A percentile compares a stretch with the other conserved stretches of the same genome.
These are phyloP conservation scores for Entonaema liquescens DNA, from an alignment of 495 filamentous ascomycete genomes.

Conservation along the genomic window DNA sequence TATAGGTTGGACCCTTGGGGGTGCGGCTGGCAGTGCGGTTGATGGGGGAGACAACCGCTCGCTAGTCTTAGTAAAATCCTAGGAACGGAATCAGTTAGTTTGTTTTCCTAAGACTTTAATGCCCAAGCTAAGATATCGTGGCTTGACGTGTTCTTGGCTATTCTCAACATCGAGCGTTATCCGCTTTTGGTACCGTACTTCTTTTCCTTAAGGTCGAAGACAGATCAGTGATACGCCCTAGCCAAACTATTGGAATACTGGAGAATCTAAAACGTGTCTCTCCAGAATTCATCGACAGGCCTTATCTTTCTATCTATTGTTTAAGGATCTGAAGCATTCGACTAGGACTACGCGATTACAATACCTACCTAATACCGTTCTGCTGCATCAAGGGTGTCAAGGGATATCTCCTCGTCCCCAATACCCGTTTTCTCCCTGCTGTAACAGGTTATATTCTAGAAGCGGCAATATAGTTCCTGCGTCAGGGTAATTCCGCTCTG, in stretches of 20 bases:
- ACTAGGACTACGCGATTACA: neutral
- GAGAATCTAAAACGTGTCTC: slow-evolving; percentile 4
- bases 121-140: neutral
- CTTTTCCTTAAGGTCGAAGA: neutral
- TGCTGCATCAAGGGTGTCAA: neutral
- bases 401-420: neutral
- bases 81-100: neutral
- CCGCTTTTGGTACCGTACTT: neutral
- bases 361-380: no score
- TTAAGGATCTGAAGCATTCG: neutral
- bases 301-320: neutral
- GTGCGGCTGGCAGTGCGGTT: slow-evolving; percentile 6
- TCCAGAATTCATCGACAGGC: neutral
- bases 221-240: neutral
- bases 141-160: neutral
- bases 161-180: neutral
- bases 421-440: neutral
- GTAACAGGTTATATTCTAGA: neutral
- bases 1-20: slow-evolving; percentile 14
- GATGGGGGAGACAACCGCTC: neutral
- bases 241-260: neutral
- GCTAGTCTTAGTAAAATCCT: neutral
- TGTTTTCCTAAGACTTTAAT: neutral
- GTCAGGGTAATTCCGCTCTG: neutral
- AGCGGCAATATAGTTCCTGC: neutral